A percentile compares a stretch with the other conserved stretches of the same genome.
Evolutionary conservation across 768 basidiomycete genomes (phyloP).

Genomic region (Amanita polypyramis): DNA sequence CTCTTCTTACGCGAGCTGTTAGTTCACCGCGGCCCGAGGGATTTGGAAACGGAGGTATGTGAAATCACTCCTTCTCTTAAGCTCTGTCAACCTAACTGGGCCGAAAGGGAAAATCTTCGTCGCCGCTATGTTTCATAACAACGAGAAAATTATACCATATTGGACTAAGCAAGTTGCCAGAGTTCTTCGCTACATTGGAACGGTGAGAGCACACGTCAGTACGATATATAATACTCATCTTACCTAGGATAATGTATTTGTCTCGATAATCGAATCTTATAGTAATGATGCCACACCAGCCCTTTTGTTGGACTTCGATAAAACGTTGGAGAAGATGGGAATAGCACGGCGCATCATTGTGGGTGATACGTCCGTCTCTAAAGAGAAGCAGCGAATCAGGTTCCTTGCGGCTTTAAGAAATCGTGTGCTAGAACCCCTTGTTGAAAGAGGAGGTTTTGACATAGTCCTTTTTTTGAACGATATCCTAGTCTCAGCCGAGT

Average conservation of each 20-base stretch:
- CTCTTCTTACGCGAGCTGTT: slow-evolving; percentile 13
- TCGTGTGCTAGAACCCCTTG: not conserved
- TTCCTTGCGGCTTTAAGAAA: not conserved
- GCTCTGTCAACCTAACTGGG: not conserved
- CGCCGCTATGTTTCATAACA: slow-evolving; percentile 2
- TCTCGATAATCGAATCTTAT: slow-evolving; percentile 2
- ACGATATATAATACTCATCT: not conserved
- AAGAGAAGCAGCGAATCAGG: not conserved
- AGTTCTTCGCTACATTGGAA: slow-evolving; percentile 2
- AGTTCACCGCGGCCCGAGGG: slow-evolving; percentile 13
- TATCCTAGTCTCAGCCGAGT: not conserved
- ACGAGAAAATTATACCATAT: slow-evolving; percentile 1
- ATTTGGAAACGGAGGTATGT: slow-evolving; percentile 13
- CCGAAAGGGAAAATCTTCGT: not conserved
- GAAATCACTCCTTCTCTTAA: not conserved
- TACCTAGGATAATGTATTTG: not conserved
- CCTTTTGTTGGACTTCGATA: slow-evolving; percentile 1
- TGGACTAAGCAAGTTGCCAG: not conserved
- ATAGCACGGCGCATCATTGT: not conserved
- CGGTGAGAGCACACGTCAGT: not conserved
- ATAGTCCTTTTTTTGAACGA: slow-evolving; percentile 4
- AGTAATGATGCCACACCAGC: not conserved
- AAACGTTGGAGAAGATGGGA: not conserved
- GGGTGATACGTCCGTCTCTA: not conserved
- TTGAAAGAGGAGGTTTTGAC: slow-evolving; percentile 2